Evolutionary conservation across 352 stramenopile species (phyloP), one percentile per base, ranked within the genome.

Genomic region (Pythium aquatile): DNA sequence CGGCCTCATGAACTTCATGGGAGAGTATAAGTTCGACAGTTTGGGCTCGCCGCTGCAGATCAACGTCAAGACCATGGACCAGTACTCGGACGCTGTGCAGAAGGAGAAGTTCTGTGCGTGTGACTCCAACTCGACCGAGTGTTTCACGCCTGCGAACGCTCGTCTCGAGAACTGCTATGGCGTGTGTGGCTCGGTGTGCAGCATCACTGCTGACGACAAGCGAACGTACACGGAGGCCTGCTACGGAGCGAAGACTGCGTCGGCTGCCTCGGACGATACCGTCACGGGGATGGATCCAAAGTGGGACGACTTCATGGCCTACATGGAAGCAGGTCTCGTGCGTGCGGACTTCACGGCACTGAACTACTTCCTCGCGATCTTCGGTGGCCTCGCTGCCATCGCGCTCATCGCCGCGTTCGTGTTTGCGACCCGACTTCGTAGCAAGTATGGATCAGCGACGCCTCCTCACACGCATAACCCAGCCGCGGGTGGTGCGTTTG

Each of bases 41-140:
- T 35, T 90, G 29, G 81, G 83, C 28, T 88, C 81, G 11, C 79
- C 85, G 2, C 70, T 82, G 7, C 83, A 91, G 52, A 75, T 92
- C 55, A 89, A 91, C 42, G 81, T 92, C 20, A 81, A 74, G 30
- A 90, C 77, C 5, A 89, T 87, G 66, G 71, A 87, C 53, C 65
- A 87, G 46, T 55, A 84, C 10, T 64, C 68, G 3, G 52, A 59
- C 1, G 55, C 55, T 1, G 72, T 75, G 33, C 76, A 86, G 32
- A 68, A 77, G 49, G 65, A 79, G 7, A 78, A 77, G 49, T 76
- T 89, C 30, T 91, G 83, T 65, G 56, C 68, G 1, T 90, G 80
- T 65, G 73, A 54, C 9, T 57, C 48, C 2, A 73, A 73, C 46
- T 37, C 46, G 28, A 85, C 66, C 10, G 75, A 66, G 13, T 92